A percentile compares a stretch with the other conserved stretches of the same genome.
Conservation (phyloP, 192 early-diverging fungal genomes). For the Linnemannia schmuckeri region DNA sequence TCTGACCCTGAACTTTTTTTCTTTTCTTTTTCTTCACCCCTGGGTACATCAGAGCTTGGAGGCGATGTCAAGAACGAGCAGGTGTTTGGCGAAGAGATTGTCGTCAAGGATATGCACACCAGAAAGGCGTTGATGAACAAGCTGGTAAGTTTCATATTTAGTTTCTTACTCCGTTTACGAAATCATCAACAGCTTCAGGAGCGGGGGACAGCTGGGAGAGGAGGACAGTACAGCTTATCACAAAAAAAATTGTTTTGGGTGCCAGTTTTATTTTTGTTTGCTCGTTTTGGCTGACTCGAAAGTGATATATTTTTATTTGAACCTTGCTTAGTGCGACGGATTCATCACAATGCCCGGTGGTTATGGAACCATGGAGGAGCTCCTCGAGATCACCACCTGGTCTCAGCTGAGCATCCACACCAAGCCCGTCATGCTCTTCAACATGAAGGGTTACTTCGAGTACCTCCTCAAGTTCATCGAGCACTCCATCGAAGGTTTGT, state of each 20-base stretch:
- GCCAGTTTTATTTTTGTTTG: neutral
- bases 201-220: neutral
- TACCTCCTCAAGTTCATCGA: slow-evolving; percentile 75
- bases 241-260: neutral
- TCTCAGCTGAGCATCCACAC: slow-evolving; percentile 82
- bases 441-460: slow-evolving; percentile 84
- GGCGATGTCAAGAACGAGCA: slow-evolving; percentile 34
- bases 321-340: slow-evolving; percentile 61
- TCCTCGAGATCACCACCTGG: slow-evolving; percentile 87
- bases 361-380: slow-evolving; percentile 89
- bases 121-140: slow-evolving; percentile 85
- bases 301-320: neutral
- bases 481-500: slow-evolving; percentile 65
- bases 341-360: slow-evolving; percentile 93
- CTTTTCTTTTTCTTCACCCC: neutral
- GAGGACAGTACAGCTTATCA: neutral
- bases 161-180: neutral
- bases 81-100: slow-evolving; percentile 63
- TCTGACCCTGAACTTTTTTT: slow-evolving; percentile 1
- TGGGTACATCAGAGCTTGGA: slow-evolving; percentile 7
- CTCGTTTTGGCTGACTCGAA: neutral
- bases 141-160: slow-evolving; percentile 47
- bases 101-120: slow-evolving; percentile 88
- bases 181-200: neutral
- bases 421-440: slow-evolving; percentile 86